Base-by-base conservation (phyloP, 2,329 filamentous ascomycete species). In the Paecilomyces fulvus region DNA sequence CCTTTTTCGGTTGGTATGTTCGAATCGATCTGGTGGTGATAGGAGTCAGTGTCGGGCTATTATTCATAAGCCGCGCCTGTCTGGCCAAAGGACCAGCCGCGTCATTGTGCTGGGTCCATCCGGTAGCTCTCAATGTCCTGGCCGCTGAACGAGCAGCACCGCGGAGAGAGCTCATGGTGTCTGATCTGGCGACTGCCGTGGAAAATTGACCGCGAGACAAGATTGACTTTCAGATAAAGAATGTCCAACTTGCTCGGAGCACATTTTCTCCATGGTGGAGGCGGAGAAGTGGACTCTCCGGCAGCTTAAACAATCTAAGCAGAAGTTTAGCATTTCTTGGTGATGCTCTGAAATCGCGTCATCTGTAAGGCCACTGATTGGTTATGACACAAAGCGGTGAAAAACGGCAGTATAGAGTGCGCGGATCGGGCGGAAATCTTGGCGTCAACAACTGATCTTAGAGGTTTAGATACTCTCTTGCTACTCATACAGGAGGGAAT, bases 161-260 rank as follows among this genome's bases (percentile, higher is more conserved):
- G 37, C 58, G 57, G 31, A 61, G 52, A 28, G 61, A 55, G 21
- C 31, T 58, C 65, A 66, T 65, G 9, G 11, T 60, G 51, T 48
- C 37, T 23, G 20, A 46, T 14, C 46, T 30, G 30, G 4, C 1
- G 10, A 28, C 17, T 33, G 28, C 30, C 17, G 52, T 25, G 28
- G 50, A 20, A 51, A 21, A 17, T 51, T 55, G 23, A 23, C 53
- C 17, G 11, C 31, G 28, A n/a, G 46, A 31, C 12, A 49, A 20
- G 25, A 49, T 37, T 3, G 8, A 5, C 30, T 12, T 31, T 48
- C 28, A 23, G n/a, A 33, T n/a, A 48, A 30, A 37, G 23, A 49
- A 55, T n/a, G 17, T 49, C 21, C 23, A 28, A 28, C 25, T 5
- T 25, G 14, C 17, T 14, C 20, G n/a, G 30, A n/a, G 21, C 17